These are phyloP conservation scores for Astragalus membranaceus DNA, from an alignment of 306 rosid species.

Conservation along the genomic window DNA sequence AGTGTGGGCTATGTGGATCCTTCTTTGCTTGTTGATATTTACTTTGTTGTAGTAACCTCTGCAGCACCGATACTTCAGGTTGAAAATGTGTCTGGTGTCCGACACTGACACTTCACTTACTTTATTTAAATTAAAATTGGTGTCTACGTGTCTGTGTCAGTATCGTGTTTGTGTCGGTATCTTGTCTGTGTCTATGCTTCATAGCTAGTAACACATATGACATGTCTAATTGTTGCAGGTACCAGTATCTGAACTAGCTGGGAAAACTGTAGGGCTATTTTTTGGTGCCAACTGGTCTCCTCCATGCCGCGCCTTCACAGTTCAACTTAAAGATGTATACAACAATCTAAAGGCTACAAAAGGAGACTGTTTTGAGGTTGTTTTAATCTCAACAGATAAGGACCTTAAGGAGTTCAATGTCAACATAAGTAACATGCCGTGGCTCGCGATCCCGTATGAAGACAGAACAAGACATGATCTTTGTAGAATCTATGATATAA, in stretches of 20 bases:
- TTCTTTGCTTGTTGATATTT: too few relatives aligned
- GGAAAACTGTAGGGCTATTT: conserved; percentile 74
- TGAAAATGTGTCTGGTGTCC: too few relatives aligned
- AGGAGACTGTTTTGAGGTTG: conserved; percentile 46
- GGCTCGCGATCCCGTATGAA: conserved; percentile 73
- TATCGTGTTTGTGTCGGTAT: too few relatives aligned
- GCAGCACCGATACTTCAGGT: too few relatives aligned
- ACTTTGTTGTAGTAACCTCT: too few relatives aligned
- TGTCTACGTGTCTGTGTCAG: too few relatives aligned
- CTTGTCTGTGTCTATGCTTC: too few relatives aligned
- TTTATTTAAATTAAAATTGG: too few relatives aligned
- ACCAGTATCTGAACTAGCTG: conserved; percentile 48
- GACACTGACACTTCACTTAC: too few relatives aligned
- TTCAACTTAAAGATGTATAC: conserved; percentile 63
- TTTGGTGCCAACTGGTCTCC: conserved; percentile 89
- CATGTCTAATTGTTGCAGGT: conserved; percentile 38
- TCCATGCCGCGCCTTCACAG: conserved; percentile 64
- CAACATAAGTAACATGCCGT: conserved; percentile 52
- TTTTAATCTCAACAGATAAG: conserved; percentile 72
- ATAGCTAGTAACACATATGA: background rate
- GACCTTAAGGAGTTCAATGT: conserved; percentile 62
- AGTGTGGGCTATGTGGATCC: too few relatives aligned
- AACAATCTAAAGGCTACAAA: conserved; percentile 33
- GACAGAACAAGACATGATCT: conserved; percentile 73
- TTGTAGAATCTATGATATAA: conserved; percentile 60